Evolutionary conservation across 208 protist species (phyloP).

Genomic region (Leishmania martiniquensis): DNA sequence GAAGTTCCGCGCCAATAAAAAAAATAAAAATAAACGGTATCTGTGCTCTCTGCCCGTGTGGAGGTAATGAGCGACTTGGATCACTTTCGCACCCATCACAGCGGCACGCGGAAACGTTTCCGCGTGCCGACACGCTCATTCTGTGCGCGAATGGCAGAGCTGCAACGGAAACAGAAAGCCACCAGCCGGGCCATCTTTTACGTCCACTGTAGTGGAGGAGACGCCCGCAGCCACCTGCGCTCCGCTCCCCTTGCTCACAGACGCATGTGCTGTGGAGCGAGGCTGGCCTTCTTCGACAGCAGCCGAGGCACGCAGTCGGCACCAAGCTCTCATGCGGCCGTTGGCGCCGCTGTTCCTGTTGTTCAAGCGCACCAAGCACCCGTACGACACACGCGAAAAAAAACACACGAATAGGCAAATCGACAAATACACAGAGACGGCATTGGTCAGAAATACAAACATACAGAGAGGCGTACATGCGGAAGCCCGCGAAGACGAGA

Average conservation of each 20-base stretch:
- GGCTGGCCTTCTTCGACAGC: background rate
- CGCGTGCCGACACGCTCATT: background rate
- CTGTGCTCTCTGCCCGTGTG: background rate
- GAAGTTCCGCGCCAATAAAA: too few species aligned
- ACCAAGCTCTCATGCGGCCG: background rate
- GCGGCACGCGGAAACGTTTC: background rate
- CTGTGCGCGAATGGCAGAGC: background rate
- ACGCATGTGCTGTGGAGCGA: background rate
- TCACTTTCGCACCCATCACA: background rate
- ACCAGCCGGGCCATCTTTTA: background rate
- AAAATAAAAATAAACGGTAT: too few species aligned
- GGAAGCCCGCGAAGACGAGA: background rate
- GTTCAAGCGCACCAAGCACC: background rate
- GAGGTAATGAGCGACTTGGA: background rate
- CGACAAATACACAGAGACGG: background rate
- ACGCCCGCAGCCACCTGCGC: constrained; percentile 6
- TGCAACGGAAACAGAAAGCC: background rate
- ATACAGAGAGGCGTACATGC: background rate
- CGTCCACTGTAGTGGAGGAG: background rate
- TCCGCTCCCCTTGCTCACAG: background rate
- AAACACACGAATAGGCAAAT: constrained; percentile 3
- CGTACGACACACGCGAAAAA: too few species aligned
- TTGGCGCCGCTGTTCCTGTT: background rate
- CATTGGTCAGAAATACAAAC: background rate
- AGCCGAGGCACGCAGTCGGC: background rate